A percentile compares a stretch with the other conserved stretches of the same genome.
Conservation (phyloP, 768 basidiomycete species). For the Calocybe cyanea region DNA sequence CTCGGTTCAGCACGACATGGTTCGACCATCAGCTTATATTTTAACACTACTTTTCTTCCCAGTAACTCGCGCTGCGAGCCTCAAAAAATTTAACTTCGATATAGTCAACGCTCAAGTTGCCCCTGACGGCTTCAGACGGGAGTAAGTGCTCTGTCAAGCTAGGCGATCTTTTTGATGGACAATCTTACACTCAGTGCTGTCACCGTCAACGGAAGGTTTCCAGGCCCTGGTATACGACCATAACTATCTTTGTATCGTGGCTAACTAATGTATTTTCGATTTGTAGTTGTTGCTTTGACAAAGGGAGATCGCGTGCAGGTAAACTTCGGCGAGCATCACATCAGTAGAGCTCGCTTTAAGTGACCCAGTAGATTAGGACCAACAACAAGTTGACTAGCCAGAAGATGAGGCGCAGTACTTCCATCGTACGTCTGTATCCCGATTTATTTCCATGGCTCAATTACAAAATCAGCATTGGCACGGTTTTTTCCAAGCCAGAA, state of each 20-base stretch:
- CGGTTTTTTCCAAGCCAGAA: conserved; percentile 27
- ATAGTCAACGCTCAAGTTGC: conserved; percentile 18
- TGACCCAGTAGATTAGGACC: conserved; percentile 19
- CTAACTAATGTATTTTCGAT: background rate
- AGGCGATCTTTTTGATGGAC: background rate
- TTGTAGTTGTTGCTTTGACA: conserved; percentile 13
- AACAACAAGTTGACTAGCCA: conserved; percentile 24
- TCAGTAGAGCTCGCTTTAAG: background rate
- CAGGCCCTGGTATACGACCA: conserved; percentile 19
- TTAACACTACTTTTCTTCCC: conserved; percentile 11
- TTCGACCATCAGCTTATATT: conserved; percentile 5
- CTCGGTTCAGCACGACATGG: conserved; percentile 6
- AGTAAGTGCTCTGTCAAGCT: conserved; percentile 9
- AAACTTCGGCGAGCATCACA: background rate
- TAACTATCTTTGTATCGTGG: background rate
- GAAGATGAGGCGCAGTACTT: conserved; percentile 27
- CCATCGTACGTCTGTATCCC: conserved; percentile 19
- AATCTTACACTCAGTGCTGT: conserved; percentile 18
- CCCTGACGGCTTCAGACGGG: conserved; percentile 20
- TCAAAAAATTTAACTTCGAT: conserved; percentile 11
- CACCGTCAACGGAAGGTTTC: conserved; percentile 24
- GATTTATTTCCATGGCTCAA: background rate
- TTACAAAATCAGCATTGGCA: conserved; percentile 25
- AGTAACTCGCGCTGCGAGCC: conserved; percentile 7
- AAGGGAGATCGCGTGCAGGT: conserved; percentile 24